Base-by-base conservation (phyloP, 2,329 filamentous ascomycete genomes). In the Dothistroma septosporum region DNA sequence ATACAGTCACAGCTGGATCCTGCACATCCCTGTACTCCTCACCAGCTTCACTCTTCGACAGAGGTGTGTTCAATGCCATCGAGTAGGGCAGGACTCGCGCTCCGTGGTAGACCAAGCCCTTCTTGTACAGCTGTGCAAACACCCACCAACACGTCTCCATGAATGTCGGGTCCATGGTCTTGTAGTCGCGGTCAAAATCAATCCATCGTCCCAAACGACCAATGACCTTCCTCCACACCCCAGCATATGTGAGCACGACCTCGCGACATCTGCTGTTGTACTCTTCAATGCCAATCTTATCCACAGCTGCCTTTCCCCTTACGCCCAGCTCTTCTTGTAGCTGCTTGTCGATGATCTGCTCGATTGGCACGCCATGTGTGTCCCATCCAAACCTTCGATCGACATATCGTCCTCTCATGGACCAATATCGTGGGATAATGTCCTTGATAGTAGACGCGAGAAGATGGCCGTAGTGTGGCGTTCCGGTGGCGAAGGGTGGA, bases 121-220 rank as follows among this genome's bases (percentile, higher is more conserved):
- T 96, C 69, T 96, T 90, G 74, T 91, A 95, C 24, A 97, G 82
- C 74, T 93, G 86, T 80, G 94, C 95, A 81, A 96, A 96, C 19
- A 94, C 89, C 92, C 93, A 97, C 93, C 93, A 97, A 66, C 90
- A 86, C 0, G 89, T 89, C 79, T 97, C 93, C 93, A 97, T 97
- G 78, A 95, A 97, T 21, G 81, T 87, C n/a, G 88, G 83, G 75
- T 97, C 89, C 91, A 97, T 96, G 37, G 91, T 96, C 88, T 96
- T 96, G 81, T 96, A 97, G 75, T 97, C 91, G 70, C 96, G 94
- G 76, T 97, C 93, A 69, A 97, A 97, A 77, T 97, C 93, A 70
- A 97, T 94, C 93, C 93, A 97, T 60, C 93, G 88, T 59, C 93
- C 93, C 46, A 97, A 78, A 63, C 93, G 83, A 72, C 96, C 91